Conservation (phyloP, 768 basidiomycete genomes). For the Xerocomellus intermedius region DNA sequence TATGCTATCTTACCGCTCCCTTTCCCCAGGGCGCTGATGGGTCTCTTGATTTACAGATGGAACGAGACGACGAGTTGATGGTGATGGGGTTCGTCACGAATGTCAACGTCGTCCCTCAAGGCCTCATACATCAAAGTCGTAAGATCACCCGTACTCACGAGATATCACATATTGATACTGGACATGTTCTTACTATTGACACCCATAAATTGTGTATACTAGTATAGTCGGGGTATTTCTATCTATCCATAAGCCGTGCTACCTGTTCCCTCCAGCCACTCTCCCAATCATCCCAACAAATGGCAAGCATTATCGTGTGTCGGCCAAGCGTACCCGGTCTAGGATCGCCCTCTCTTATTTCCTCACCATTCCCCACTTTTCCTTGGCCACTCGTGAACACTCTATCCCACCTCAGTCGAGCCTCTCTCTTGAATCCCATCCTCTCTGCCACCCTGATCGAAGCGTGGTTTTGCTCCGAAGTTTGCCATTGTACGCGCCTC, state of each 20-base stretch:
- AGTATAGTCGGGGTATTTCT: not conserved
- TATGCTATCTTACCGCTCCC: not conserved
- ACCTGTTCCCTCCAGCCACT: constrained; percentile 6
- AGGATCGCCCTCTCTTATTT: constrained; percentile 32
- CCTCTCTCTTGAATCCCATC: constrained; percentile 61
- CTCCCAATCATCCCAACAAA: constrained; percentile 43
- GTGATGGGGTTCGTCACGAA: not conserved
- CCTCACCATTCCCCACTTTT: constrained; percentile 34
- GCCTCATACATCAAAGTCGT: not conserved
- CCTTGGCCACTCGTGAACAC: constrained; percentile 42
- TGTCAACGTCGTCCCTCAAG: not conserved
- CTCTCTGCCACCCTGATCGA: constrained; percentile 53
- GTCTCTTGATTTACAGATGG: constrained; percentile 26
- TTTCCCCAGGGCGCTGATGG: not conserved
- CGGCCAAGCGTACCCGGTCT: constrained; percentile 28
- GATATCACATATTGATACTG: constrained; percentile 2
- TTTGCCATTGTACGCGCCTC: constrained; percentile 62
- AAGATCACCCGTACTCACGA: not conserved
- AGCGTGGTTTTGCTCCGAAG: constrained; percentile 45
- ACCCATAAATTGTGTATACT: not conserved
- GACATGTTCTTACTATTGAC: not conserved
- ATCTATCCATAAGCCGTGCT: constrained; percentile 9
- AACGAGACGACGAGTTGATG: constrained; percentile 29
- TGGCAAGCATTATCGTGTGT: constrained; percentile 37
- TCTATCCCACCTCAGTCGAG: constrained; percentile 51